A percentile compares a stretch with the other conserved stretches of the same genome.
phyloP scores from a whole-genome alignment of 2,329 filamentous ascomycete genomes.

The Beauveria australis region DNA sequence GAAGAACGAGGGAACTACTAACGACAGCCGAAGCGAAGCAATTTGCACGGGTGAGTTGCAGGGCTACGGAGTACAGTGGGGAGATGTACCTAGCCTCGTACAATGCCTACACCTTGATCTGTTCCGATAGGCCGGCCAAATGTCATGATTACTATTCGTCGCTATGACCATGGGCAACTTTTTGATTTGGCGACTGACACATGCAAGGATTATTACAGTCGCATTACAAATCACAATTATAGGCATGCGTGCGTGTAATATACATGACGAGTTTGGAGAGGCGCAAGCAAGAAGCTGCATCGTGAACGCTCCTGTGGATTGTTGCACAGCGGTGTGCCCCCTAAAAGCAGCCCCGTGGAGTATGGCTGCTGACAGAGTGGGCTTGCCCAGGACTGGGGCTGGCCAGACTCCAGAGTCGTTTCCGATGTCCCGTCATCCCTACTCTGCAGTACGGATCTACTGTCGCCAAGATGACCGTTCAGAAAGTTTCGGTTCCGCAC shows the following conservation, averaged over 20 bases:
- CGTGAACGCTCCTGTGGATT: neutral
- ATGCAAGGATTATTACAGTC: neutral
- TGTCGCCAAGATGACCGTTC: neutral
- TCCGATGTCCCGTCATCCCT: neutral
- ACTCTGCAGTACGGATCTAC: neutral
- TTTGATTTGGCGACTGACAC: neutral
- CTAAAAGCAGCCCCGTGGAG: neutral
- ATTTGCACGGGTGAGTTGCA: too few species aligned
- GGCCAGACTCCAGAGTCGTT: neutral
- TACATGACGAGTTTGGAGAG: neutral
- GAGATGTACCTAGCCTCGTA: too few species aligned
- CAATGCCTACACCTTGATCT: too few species aligned
- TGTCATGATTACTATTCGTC: too few species aligned
- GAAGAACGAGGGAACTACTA: too few species aligned
- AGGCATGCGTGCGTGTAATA: neutral
- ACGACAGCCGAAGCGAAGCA: too few species aligned
- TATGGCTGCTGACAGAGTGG: slow-evolving; percentile 4
- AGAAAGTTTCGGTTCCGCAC: neutral
- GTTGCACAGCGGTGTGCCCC: neutral
- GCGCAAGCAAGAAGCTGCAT: neutral
- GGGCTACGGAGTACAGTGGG: too few species aligned
- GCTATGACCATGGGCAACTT: too few species aligned
- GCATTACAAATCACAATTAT: neutral
- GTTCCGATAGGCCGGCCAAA: too few species aligned
- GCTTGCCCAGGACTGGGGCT: neutral